Evolutionary conservation across 176 grass and related monocot genomes (phyloP), one percentile per base, ranked within the genome.

Genomic region (Canna indica): DNA sequence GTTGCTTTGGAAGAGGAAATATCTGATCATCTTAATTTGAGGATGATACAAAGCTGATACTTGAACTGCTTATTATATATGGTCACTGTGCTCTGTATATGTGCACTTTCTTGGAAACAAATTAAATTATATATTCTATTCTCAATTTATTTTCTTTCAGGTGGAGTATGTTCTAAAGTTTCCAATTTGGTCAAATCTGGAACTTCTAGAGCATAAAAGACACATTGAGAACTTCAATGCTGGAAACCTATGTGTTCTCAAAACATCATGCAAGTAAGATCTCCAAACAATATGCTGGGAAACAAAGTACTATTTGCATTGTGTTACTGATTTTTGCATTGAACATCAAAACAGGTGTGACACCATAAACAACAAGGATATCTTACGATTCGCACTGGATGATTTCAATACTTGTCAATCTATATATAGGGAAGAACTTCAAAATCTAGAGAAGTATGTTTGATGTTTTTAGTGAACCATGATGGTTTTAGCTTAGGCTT

Each of bases 181-280:
- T 82, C 91, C 88, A 9, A 88, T 86, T 65, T 96, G 82, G 47
- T 39, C 79, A 45, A 83, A 78, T 63, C 53, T 96, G 70, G 91
- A 96, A 44, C 79, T 83, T 22, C 66, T 96, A 36, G 81, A 84
- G 47, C 91, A 96, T 69, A 96, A 80, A 76, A 80, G 78, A 74
- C 82, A 68, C 73, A 96, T 96, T 26, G 88, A 96, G 81, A 45
- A 68, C 67, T 84, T 91, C 69, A 72, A 83, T 68, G 20, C 22
- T 69, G 63, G 32, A 17, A 58, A 47, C 18, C 65, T 66, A 58
- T 45, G 36, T 0, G 82, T 85, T 75, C 64, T 80, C 54, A 88
- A 96, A 76, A 66, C 83, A 54, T 47, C 64, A 54, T 76, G 78
- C 27, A 25, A 50, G 88, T 91, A 91, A 85, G 76, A 45, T 36